Evolutionary conservation across 192 early-diverging fungal species (phyloP).

Genomic region (Linderina pennispora): DNA sequence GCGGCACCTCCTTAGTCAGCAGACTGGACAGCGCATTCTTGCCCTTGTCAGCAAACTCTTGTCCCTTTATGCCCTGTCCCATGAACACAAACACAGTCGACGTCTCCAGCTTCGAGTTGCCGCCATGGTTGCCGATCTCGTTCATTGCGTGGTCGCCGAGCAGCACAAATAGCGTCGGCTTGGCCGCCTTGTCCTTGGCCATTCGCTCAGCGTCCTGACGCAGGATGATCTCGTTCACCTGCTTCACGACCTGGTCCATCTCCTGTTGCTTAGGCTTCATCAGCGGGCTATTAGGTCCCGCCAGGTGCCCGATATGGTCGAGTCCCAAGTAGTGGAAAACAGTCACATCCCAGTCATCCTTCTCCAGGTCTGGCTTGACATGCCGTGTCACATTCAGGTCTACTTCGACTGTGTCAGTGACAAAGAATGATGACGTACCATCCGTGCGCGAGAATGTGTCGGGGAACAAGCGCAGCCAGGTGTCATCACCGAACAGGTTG

Average conservation of each 20-base stretch:
- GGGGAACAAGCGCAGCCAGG: slow-evolving; percentile 90
- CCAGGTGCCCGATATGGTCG: slow-evolving; percentile 75
- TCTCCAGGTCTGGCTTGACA: slow-evolving; percentile 50
- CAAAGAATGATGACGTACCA: slow-evolving; percentile 52
- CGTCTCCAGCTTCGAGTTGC: slow-evolving; percentile 46
- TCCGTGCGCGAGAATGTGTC: slow-evolving; percentile 55
- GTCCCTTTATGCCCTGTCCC: slow-evolving; percentile 18
- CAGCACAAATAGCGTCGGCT: slow-evolving; percentile 66
- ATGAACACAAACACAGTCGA: slow-evolving; percentile 48
- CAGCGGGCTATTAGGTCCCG: slow-evolving; percentile 58
- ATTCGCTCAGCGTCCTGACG: slow-evolving; percentile 44
- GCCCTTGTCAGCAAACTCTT: slow-evolving; percentile 10
- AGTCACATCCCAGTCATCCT: slow-evolving; percentile 60
- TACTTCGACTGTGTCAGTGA: slow-evolving; percentile 69
- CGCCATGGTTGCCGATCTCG: slow-evolving; percentile 55
- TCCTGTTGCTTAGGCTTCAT: slow-evolving; percentile 74
- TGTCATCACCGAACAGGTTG: slow-evolving; percentile 93
- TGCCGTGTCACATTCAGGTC: slow-evolving; percentile 69
- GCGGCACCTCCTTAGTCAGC: slow-evolving; percentile 26
- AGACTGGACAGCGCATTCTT: slow-evolving; percentile 21
- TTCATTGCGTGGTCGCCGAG: slow-evolving; percentile 86
- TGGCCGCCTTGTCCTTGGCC: slow-evolving; percentile 19
- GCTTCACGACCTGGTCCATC: slow-evolving; percentile 62
- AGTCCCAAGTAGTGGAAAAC: slow-evolving; percentile 78
- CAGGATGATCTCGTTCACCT: slow-evolving; percentile 46